These are phyloP conservation scores for Trametes sanguinea DNA, from an alignment of 768 basidiomycete species.

Conservation along the genomic window DNA sequence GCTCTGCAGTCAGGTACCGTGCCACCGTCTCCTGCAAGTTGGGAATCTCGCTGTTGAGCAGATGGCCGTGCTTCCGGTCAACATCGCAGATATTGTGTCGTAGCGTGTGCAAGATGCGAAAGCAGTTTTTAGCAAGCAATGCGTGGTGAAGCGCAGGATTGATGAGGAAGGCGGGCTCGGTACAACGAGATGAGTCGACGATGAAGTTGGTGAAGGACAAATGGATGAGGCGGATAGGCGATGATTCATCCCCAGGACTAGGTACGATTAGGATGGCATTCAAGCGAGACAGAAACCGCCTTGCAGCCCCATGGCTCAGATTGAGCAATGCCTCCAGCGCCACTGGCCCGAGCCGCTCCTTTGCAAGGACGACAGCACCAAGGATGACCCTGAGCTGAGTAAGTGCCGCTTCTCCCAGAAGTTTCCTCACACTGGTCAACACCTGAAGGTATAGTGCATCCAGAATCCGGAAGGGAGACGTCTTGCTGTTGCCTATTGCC, in stretches of 20 bases:
- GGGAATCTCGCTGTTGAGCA: constrained; percentile 10
- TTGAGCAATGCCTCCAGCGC: neutral
- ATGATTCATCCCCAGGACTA: neutral
- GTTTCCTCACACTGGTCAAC: neutral
- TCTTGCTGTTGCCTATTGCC: neutral
- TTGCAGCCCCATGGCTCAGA: neutral
- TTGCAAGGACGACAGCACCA: neutral
- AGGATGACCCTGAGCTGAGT: neutral
- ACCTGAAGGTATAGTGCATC: constrained; percentile 23
- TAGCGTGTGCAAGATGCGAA: neutral
- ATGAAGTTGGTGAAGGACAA: constrained; percentile 29
- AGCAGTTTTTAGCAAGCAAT: neutral
- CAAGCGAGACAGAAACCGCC: neutral
- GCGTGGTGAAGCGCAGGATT: constrained; percentile 3
- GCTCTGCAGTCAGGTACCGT: constrained; percentile 11
- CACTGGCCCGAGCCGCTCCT: neutral
- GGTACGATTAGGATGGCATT: neutral
- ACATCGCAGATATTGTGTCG: constrained; percentile 9
- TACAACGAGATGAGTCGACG: constrained; percentile 14
- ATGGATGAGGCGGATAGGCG: constrained; percentile 16
- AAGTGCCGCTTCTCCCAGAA: neutral
- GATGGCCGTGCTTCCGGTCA: neutral
- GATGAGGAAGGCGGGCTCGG: constrained; percentile 9
- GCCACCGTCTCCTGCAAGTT: neutral
- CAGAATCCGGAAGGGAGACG: constrained; percentile 7